Percentiles rank a stretch among this genome's conserved stretches.
These are phyloP conservation scores for Silene noctiflora DNA, from an alignment of 179 eudicot species.

Conservation along the genomic window DNA sequence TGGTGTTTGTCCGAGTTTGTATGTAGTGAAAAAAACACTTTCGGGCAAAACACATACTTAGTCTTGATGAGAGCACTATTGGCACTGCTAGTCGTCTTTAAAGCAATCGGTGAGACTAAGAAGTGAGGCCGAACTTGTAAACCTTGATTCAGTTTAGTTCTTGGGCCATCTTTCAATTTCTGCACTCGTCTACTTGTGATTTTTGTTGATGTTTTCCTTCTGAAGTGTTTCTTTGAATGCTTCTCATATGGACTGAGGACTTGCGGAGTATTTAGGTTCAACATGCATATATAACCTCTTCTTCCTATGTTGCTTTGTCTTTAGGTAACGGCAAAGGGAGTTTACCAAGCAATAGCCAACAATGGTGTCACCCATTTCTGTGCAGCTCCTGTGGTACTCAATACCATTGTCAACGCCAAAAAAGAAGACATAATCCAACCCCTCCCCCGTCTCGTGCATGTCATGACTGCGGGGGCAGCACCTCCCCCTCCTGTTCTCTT, in stretches of 20 bases:
- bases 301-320: not conserved
- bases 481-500: constrained; percentile 80
- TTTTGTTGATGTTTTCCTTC: not conserved
- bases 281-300: not conserved
- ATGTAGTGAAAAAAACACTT: no score
- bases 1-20: no score
- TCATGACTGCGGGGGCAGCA: constrained; percentile 94
- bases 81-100: not conserved
- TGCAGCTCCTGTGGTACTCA: constrained; percentile 99
- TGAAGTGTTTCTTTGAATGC: not conserved
- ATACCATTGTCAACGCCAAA: constrained; percentile 72
- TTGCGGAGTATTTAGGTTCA: not conserved
- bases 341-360: constrained; percentile 71
- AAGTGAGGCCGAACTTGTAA: not conserved
- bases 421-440: constrained; percentile 66
- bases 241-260: not conserved
- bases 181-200: not conserved
- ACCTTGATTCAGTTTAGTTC: not conserved
- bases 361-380: constrained; percentile 85
- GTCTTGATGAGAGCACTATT: not conserved
- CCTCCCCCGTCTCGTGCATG: constrained; percentile 68
- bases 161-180: not conserved
- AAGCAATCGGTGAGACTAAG: not conserved
- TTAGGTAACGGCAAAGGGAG: constrained; percentile 73
- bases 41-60: no score